A percentile compares a stretch with the other conserved stretches of the same genome.
These are phyloP conservation scores for Solanum dulcamara DNA, from an alignment of 257 asterid species.

Conservation along the genomic window DNA sequence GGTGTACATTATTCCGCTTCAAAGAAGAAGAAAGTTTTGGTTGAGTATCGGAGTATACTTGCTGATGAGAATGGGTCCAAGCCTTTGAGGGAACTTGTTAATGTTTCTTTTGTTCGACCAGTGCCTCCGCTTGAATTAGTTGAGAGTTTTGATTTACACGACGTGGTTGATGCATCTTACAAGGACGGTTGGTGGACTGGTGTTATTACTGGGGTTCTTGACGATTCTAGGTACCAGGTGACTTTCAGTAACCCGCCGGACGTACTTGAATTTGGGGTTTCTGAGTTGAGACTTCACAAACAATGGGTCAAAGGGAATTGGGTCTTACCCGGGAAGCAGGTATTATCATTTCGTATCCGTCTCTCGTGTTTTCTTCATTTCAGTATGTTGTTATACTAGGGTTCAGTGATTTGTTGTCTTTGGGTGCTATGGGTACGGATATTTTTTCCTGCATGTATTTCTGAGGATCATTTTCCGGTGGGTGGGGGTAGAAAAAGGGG, in stretches of 20 bases:
- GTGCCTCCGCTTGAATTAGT: conserved; percentile 20
- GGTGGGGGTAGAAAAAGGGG: background rate
- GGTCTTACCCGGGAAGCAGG: conserved; percentile 49
- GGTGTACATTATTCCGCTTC: background rate
- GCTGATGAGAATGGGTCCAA: conserved; percentile 19
- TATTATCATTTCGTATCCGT: conserved; percentile 6
- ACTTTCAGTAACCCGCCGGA: conserved; percentile 45
- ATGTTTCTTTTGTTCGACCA: conserved; percentile 30
- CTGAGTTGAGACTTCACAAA: conserved; percentile 51
- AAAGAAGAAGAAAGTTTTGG: conserved; percentile 6
- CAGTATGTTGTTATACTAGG: background rate
- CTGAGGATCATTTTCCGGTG: background rate
- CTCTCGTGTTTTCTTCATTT: background rate
- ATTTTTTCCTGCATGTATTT: background rate
- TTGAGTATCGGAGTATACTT: conserved; percentile 37
- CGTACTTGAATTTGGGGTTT: conserved; percentile 32
- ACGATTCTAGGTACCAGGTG: conserved; percentile 17
- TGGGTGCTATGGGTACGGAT: background rate
- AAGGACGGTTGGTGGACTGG: conserved; percentile 77
- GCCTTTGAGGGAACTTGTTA: conserved; percentile 31
- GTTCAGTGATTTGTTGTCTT: background rate
- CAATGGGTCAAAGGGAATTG: conserved; percentile 55
- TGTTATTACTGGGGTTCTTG: conserved; percentile 15
- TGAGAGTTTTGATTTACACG: conserved; percentile 21
- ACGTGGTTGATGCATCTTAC: conserved; percentile 50